phyloP scores from a whole-genome alignment of 768 basidiomycete genomes.

The Lactarius sp. region DNA sequence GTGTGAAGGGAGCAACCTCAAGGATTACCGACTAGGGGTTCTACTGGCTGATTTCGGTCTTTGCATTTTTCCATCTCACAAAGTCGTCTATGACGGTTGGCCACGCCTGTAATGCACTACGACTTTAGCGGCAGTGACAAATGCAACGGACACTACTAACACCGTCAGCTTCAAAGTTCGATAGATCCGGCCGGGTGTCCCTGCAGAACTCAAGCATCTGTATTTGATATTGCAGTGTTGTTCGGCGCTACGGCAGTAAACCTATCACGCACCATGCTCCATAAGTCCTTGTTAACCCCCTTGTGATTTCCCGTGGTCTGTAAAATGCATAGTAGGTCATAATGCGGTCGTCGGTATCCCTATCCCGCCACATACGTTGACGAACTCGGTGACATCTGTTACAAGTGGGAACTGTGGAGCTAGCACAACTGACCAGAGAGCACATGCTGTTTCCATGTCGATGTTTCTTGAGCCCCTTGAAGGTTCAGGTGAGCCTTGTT shows the following conservation, averaged over 20 bases:
- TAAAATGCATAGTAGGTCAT: slow-evolving; percentile 2
- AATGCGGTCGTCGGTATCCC: not conserved
- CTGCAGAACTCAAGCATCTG: slow-evolving; percentile 77
- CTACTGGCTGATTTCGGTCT: slow-evolving; percentile 2
- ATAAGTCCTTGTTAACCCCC: slow-evolving; percentile 78
- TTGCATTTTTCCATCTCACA: slow-evolving; percentile 54
- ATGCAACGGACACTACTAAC: slow-evolving; percentile 40
- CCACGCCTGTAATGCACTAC: slow-evolving; percentile 55
- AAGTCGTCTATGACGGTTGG: slow-evolving; percentile 80
- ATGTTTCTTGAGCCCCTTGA: slow-evolving; percentile 66
- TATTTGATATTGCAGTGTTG: not conserved
- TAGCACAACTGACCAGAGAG: slow-evolving; percentile 73
- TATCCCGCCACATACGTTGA: slow-evolving; percentile 43
- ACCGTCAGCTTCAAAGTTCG: slow-evolving; percentile 71
- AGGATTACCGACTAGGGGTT: not conserved
- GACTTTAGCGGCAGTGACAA: not conserved
- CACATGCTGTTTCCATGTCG: slow-evolving; percentile 76
- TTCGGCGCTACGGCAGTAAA: not conserved
- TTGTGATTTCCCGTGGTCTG: slow-evolving; percentile 57
- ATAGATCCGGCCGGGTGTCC: slow-evolving; percentile 52
- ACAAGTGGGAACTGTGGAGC: slow-evolving; percentile 62
- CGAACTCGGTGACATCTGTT: slow-evolving; percentile 59
- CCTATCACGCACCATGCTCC: slow-evolving; percentile 62
- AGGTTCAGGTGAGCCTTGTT: not conserved
- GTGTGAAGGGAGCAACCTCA: slow-evolving; percentile 3